Evolutionary conservation across 345 rosid genomes (phyloP), one percentile per base, ranked within the genome.

Genomic region (Pugionium cornutum): DNA sequence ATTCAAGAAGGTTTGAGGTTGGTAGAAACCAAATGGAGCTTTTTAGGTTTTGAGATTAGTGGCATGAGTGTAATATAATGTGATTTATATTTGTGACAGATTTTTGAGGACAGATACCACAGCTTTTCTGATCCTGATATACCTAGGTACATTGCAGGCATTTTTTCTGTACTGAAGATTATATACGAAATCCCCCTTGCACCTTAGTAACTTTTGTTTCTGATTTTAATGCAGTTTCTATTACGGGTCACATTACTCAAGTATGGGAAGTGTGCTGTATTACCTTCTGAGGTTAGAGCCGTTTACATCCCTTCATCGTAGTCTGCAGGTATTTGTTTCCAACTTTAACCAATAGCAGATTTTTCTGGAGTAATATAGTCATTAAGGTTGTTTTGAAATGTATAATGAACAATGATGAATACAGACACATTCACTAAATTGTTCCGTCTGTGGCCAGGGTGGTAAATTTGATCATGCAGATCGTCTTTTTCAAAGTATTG

Each of bases 381-480:
- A 33, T 30, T 59, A 9, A 41, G 10, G 49, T 4, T 69, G 54
- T 45, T 50, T 42, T 46, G 1, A 9, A 58, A 8, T 7, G 30
- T 26, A 54, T 48, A 27, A 29, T 63, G 44, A 68, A 62, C 33
- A 43, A 9, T 55, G 53, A 51, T 48, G 61, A 53, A 32, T 11
- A 60, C 18, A 48, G 37, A 47, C 10, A 48, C n/a, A 27, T 67
- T 52, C 58, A 62, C 50, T 52, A 29, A 62, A 63, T 58, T 29
- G 26, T 51, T 59, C 11, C 4, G 1, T 61, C 62, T 67, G 62
- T 72, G 67, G 61, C 66, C 84, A 89, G 98, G 98, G 98, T 74
- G 97, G 98, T 64, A 92, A 88, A 77, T 88, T 92, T 71, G 98
- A 92, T 78, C 97, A 92, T 69, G 98, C 98, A 27, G 97, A 92